These are phyloP conservation scores for Ceratorhiza oryzae-sativae DNA, from an alignment of 1,284 basidiomycete genomes.

Conservation along the genomic window DNA sequence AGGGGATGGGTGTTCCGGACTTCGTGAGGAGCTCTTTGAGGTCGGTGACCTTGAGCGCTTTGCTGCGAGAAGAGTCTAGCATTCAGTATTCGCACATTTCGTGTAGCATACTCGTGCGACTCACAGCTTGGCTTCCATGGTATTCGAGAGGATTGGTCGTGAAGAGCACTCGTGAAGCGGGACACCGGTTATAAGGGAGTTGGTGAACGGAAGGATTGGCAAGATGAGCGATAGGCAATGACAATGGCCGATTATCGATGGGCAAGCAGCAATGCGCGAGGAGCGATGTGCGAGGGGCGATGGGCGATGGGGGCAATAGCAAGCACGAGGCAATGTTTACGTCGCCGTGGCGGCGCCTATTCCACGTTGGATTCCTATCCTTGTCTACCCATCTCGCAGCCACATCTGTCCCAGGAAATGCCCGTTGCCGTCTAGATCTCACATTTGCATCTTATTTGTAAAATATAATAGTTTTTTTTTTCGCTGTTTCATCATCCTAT, in stretches of 20 bases:
- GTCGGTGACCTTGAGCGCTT: conserved; percentile 73
- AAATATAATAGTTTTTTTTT: not conserved
- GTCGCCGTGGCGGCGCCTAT: conserved; percentile 2
- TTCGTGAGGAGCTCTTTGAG: conserved; percentile 67
- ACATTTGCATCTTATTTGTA: not conserved
- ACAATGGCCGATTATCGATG: no score
- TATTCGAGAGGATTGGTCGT: conserved; percentile 36
- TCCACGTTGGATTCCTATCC: not conserved
- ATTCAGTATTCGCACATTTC: conserved; percentile 41
- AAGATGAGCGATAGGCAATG: no score
- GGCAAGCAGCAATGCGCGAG: no score
- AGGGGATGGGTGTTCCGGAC: conserved; percentile 58
- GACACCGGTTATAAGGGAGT: no score
- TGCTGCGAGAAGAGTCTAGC: conserved; percentile 48
- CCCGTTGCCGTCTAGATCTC: not conserved
- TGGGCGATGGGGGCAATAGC: not conserved
- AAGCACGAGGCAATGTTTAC: not conserved
- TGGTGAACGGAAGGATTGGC: no score
- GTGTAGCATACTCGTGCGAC: no score
- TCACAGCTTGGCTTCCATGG: conserved; percentile 62
- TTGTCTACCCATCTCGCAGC: not conserved
- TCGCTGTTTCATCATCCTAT: not conserved
- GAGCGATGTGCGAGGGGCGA: not conserved
- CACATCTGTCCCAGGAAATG: not conserved
- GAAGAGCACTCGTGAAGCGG: no score